phyloP scores from a whole-genome alignment of 306 rosid genomes.

The Cicer arietinum region DNA sequence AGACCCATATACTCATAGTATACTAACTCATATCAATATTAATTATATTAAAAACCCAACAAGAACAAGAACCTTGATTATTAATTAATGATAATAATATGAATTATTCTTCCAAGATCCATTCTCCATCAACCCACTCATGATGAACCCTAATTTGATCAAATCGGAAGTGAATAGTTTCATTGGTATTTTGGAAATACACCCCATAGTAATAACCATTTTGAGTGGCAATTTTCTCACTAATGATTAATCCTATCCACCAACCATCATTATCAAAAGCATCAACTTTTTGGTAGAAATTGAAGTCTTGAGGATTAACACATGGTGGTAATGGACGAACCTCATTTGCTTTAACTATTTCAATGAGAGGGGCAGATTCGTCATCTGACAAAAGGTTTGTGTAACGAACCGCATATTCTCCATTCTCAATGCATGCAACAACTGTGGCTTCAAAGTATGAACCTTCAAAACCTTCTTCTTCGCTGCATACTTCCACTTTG shows the following conservation, averaged over 20 bases:
- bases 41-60: too few species aligned
- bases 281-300: slow-evolving; percentile 44
- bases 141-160: slow-evolving; percentile 4
- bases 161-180: not conserved
- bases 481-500: slow-evolving; percentile 26
- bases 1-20: too few species aligned
- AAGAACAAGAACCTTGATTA: too few species aligned
- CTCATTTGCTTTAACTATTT: slow-evolving; percentile 38
- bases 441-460: slow-evolving; percentile 36
- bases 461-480: slow-evolving; percentile 36
- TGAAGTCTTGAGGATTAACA: not conserved
- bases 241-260: not conserved
- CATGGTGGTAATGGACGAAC: slow-evolving; percentile 51
- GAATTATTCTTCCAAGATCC: not conserved
- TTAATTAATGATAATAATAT: too few species aligned
- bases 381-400: slow-evolving; percentile 45
- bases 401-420: slow-evolving; percentile 44
- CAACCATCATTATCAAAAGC: slow-evolving; percentile 57
- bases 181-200: not conserved
- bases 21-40: too few species aligned
- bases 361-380: slow-evolving; percentile 11
- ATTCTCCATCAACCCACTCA: not conserved
- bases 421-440: slow-evolving; percentile 10
- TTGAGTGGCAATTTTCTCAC: not conserved
- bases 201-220: not conserved